Evolutionary conservation across 208 protist species (phyloP), one percentile per base, ranked within the genome.

Genomic region (Trypanosomatidae sp.): DNA sequence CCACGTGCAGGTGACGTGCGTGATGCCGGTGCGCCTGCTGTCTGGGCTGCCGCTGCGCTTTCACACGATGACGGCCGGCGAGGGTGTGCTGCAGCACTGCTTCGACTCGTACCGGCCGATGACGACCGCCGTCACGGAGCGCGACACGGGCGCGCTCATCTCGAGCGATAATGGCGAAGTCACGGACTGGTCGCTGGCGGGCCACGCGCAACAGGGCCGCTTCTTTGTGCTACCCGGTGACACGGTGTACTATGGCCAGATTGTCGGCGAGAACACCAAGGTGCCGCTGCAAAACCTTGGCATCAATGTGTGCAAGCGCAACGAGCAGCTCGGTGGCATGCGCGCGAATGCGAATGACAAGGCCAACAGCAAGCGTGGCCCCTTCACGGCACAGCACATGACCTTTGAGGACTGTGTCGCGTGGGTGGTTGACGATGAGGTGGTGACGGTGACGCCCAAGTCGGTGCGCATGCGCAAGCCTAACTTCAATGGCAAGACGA

Each of bases 401-500:
- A 87, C 43, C 11, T 90, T 94, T 48, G 87, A 94, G 55, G 87
- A 94, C 45, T 89, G 79, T 37, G 62, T 88, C 0, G 62, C 87
- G 11, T 94, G 87, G 83, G 82, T 91, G 16, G 77, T 75, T 6
- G 78, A 87, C 42, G 80, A 92, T 27, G 87, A 94, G 52, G 61
- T 94, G 18, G 83, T 94, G 6, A 94, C 87, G 15, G 87, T 94
- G 18, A 94, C 87, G 16, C 87, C 87, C 39, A 86, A 92, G 56
- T 92, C 82, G 23, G 88, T 94, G 32, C 78, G 87, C 16, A 92
- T 94, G 70, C 81, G 87, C 0, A 85, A 88, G 50, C 87, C 82
- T 0, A 75, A 78, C 16, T 94, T 94, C 52, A 90, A 75, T 43
- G 87, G 87, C 0, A 91, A 90, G 57, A 94, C 87, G 4, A 78